Percentiles rank a stretch among this genome's conserved stretches.
Evolutionary conservation across 352 stramenopile species (phyloP).

Genomic region (Globisporangium echinulatum): DNA sequence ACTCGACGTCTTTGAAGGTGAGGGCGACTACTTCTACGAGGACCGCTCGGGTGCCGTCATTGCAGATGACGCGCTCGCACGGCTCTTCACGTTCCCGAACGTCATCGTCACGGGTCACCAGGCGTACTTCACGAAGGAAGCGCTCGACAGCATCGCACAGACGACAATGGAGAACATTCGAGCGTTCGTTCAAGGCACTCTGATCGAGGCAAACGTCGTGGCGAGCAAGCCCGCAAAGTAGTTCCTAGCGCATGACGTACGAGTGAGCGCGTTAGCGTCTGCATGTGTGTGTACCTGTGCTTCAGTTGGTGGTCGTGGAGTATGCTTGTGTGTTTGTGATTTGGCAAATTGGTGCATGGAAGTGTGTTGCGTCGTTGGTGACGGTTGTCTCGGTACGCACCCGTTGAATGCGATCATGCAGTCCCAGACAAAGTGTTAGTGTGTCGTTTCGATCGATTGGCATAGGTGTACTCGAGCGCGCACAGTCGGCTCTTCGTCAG

Average conservation of each 20-base stretch:
- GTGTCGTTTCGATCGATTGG: no score
- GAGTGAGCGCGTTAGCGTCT: neutral
- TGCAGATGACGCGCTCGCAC: constrained; percentile 57
- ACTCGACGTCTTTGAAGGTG: constrained; percentile 72
- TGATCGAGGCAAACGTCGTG: constrained; percentile 49
- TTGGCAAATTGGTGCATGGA: no score
- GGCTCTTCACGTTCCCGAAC: constrained; percentile 80
- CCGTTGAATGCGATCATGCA: no score
- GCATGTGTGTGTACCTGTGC: neutral
- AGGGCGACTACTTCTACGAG: constrained; percentile 74
- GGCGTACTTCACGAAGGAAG: constrained; percentile 77
- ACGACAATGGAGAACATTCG: constrained; percentile 75
- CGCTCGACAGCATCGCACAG: constrained; percentile 59
- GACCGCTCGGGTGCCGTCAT: constrained; percentile 66
- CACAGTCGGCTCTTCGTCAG: no score
- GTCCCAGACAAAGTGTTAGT: no score
- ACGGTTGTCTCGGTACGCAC: no score
- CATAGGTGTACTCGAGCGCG: no score
- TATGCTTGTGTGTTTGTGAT: neutral
- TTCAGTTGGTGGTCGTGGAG: neutral
- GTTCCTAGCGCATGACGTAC: neutral
- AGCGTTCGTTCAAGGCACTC: constrained; percentile 25
- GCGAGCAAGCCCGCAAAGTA: constrained; percentile 23
- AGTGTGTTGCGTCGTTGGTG: no score
- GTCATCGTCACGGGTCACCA: constrained; percentile 79